Base-by-base conservation (phyloP, 148 eudicot species). In the Arctostaphylos glauca region DNA sequence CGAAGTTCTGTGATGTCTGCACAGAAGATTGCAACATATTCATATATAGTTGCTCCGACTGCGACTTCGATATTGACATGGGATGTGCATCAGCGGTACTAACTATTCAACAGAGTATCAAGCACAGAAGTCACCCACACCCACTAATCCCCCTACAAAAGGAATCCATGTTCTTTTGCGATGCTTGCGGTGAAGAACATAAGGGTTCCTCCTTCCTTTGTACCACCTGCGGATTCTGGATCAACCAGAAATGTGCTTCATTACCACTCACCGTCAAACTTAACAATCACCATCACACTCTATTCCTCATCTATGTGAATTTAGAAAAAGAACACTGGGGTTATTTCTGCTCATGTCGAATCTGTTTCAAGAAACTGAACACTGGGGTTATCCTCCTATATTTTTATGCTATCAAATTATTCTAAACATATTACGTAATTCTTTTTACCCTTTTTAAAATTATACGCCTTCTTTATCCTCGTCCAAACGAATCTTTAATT, bases 1-100 rank as follows among this genome's bases (percentile, higher is more conserved):
- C 38, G 19, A 50, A 43, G 0, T 5, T n/a, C n/a, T 71, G 75
- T 71, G 49, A 13, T 44, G 50, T 18, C 2, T 71, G 75, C n/a
- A 5, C 9, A 31, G 12, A 6, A 68, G 6, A 0, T 0, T 74
- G 38, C 53, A 8, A 8, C 13, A n/a, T 14, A 47, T 74, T 47
- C 38, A 0, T 0, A 3, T 74, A 74, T 6, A 4, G 0, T 25
- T 74, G 67, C 67, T 2, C 0, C 31, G 0, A 0, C 31, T 60
- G 67, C 67, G 0, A 60, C 0, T 60, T 6, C 16, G 2, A 8
- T 47, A 3, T 74, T 15, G 55, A 74, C 38, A 3, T 48, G 7
- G 18, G 18, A 15, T 74, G 77, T 21, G 77, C 78, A 23, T 50
- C 13, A 4, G 8, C 3, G 3, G 41, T 23, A 16, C 58, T 19